These are phyloP conservation scores for Monosporozyma aquatica DNA, from an alignment of 805 yeast species.

Conservation along the genomic window DNA sequence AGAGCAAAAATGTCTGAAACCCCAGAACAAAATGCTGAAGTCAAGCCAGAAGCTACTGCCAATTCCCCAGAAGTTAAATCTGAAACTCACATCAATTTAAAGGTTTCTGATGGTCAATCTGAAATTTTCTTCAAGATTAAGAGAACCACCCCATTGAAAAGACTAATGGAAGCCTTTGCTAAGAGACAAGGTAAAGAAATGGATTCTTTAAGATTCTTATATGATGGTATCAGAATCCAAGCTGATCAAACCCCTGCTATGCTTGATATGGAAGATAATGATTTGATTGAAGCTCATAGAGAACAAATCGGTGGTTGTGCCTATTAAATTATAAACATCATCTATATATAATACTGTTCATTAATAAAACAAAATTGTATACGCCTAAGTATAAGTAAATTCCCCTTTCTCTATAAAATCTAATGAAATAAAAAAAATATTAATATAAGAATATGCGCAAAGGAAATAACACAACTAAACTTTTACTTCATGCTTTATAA, in stretches of 20 bases:
- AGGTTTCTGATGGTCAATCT: slow-evolving; percentile 87
- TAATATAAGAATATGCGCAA: no score
- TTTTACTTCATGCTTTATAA: no score
- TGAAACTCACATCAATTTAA: slow-evolving; percentile 83
- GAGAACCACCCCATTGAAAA: slow-evolving; percentile 81
- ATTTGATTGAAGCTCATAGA: slow-evolving; percentile 92
- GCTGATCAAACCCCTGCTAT: slow-evolving; percentile 89
- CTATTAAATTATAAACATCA: no score
- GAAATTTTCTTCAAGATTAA: slow-evolving; percentile 95
- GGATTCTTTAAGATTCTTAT: slow-evolving; percentile 74
- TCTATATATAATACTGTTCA: no score
- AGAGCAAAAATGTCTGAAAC: slow-evolving; percentile 20
- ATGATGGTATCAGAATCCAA: slow-evolving; percentile 85
- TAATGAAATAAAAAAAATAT: slow-evolving; percentile 1
- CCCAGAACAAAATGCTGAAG: slow-evolving; percentile 18
- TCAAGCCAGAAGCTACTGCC: slow-evolving; percentile 21
- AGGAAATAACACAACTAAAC: no score
- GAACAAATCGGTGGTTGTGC: slow-evolving; percentile 71
- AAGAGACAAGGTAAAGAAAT: slow-evolving; percentile 91
- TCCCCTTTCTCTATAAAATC: not conserved
- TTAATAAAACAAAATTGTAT: no score
- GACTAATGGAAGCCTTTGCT: slow-evolving; percentile 96
- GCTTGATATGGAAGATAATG: slow-evolving; percentile 90
- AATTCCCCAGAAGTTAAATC: slow-evolving; percentile 45
- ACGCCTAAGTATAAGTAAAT: no score